These are phyloP conservation scores for Kurtzmaniella fragi DNA, from an alignment of 805 yeast species.

Conservation along the genomic window DNA sequence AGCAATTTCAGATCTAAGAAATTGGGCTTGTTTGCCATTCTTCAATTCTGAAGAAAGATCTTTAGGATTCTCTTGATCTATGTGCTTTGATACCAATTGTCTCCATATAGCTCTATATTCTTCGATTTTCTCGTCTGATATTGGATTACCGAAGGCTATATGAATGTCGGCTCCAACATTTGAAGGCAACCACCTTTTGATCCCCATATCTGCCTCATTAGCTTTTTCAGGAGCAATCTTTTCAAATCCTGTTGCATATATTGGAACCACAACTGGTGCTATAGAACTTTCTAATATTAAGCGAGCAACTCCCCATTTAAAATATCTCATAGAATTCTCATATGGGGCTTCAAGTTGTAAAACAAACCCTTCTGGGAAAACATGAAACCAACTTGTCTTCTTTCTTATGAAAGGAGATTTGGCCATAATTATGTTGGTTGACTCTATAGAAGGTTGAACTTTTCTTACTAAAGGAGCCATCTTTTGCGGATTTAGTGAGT, in stretches of 20 bases:
- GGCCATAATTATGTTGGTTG: conserved; percentile 27
- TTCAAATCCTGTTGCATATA: conserved; percentile 82
- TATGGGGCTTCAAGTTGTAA: conserved; percentile 78
- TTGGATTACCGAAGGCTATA: conserved; percentile 66
- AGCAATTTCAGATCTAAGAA: conserved; percentile 68
- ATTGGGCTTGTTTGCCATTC: conserved; percentile 58
- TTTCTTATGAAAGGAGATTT: conserved; percentile 52
- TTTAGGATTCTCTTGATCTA: conserved; percentile 44
- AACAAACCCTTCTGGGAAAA: conserved; percentile 93
- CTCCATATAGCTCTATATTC: conserved; percentile 69
- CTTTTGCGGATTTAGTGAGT: conserved; percentile 13
- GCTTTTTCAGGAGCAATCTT: conserved; percentile 76
- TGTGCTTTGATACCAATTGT: conserved; percentile 48
- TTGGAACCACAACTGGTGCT: conserved; percentile 84
- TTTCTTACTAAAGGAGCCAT: background rate
- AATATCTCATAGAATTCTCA: conserved; percentile 84
- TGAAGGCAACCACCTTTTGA: conserved; percentile 55
- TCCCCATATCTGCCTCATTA: conserved; percentile 38
- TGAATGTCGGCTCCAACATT: conserved; percentile 64
- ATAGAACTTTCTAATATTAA: conserved; percentile 74
- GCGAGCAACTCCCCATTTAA: conserved; percentile 93
- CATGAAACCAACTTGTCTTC: conserved; percentile 84
- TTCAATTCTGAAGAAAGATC: conserved; percentile 62
- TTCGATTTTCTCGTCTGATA: conserved; percentile 57
- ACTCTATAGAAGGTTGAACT: conserved; percentile 23